phyloP scores from a whole-genome alignment of 2,329 filamentous ascomycete genomes.

The Alternaria hordeiaustralica region DNA sequence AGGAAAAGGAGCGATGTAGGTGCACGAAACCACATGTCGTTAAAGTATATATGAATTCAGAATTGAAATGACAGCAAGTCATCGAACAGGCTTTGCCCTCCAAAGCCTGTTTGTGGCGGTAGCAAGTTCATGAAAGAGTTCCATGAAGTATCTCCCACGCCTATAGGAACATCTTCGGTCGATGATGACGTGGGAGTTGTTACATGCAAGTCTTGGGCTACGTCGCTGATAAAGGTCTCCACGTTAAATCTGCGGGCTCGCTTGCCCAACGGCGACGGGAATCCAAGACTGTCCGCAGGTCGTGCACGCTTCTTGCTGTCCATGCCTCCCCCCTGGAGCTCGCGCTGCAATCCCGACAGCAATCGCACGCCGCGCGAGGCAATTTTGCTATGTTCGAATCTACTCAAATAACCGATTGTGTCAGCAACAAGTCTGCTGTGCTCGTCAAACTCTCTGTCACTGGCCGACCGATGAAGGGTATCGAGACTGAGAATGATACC shows the following conservation, averaged over 20 bases:
- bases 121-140: constrained; percentile 9
- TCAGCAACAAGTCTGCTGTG: constrained; percentile 12
- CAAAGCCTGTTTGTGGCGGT: constrained; percentile 16
- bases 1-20: constrained; percentile 24
- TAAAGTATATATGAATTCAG: constrained; percentile 15
- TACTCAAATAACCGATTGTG: constrained; percentile 14
- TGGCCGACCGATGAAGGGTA: constrained; percentile 39
- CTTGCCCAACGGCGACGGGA: neutral
- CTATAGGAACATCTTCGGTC: neutral
- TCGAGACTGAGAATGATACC: constrained; percentile 51
- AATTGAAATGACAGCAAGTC: constrained; percentile 13
- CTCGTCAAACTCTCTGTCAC: constrained; percentile 15
- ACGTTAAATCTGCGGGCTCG: constrained; percentile 10
- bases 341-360: constrained; percentile 11
- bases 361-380: constrained; percentile 21
- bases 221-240: constrained; percentile 10
- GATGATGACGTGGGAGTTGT: neutral
- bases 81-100: constrained; percentile 16
- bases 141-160: constrained; percentile 3
- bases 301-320: constrained; percentile 7
- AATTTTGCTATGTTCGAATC: constrained; percentile 17
- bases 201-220: constrained; percentile 14
- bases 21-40: constrained; percentile 35
- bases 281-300: neutral
- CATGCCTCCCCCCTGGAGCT: constrained; percentile 2